These are phyloP conservation scores for Plasmodium cynomolgi DNA, from an alignment of 169 alveolate species.

Conservation along the genomic window DNA sequence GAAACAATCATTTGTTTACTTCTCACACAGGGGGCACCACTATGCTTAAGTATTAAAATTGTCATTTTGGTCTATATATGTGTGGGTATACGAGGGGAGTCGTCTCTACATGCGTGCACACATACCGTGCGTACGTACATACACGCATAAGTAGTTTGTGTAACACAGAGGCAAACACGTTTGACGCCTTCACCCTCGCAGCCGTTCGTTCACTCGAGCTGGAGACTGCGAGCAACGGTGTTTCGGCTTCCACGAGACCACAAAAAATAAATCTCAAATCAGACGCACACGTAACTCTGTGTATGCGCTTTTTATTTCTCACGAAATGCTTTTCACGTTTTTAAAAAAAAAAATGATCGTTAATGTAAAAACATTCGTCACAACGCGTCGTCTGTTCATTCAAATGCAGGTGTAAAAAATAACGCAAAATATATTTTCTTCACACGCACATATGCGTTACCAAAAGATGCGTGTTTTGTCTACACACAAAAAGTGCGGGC, in stretches of 20 bases:
- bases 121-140: neutral
- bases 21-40: neutral
- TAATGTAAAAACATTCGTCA: neutral
- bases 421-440: neutral
- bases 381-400: constrained; percentile 4
- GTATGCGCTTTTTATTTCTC: neutral
- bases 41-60: neutral
- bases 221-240: neutral
- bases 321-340: constrained; percentile 1
- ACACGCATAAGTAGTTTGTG: neutral
- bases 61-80: neutral
- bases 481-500: neutral
- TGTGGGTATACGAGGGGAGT: neutral
- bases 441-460: neutral
- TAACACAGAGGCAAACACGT: neutral
- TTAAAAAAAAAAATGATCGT: constrained; percentile 6
- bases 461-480: neutral
- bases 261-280: neutral
- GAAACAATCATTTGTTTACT: constrained; percentile 2
- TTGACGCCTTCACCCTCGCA: neutral
- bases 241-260: neutral
- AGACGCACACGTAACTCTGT: neutral
- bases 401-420: neutral
- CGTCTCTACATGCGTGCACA: neutral
- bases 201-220: neutral